Evolutionary conservation across 352 stramenopile genomes (phyloP).

Genomic region (Phytopythium aichiense): DNA sequence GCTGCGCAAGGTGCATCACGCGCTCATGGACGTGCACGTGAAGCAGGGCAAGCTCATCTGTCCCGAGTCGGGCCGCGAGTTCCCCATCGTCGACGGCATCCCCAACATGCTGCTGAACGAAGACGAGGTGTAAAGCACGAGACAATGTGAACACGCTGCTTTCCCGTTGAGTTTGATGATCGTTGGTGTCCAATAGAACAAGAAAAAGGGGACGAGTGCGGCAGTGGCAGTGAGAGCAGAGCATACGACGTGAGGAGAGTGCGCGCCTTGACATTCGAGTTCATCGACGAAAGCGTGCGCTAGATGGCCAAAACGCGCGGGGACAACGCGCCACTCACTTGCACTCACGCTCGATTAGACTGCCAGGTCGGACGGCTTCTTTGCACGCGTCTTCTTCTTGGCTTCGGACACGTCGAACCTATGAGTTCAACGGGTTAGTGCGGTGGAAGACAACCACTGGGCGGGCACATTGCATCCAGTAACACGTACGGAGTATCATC

Average conservation of each 20-base stretch:
- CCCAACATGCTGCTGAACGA: constrained; percentile 96
- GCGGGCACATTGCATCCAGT: background rate
- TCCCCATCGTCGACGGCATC: constrained; percentile 96
- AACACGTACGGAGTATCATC: constrained; percentile 7
- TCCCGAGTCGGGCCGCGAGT: constrained; percentile 94
- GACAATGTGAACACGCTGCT: background rate
- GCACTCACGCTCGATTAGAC: background rate
- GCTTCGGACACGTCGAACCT: constrained; percentile 2
- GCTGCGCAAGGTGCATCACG: constrained; percentile 86
- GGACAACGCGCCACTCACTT: background rate
- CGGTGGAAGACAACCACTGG: background rate
- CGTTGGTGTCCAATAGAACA: background rate
- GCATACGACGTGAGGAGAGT: background rate
- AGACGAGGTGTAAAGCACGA: constrained; percentile 73
- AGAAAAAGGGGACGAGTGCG: background rate
- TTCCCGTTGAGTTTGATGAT: background rate
- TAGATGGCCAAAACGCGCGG: background rate
- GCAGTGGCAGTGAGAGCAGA: background rate
- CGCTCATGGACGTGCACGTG: constrained; percentile 94
- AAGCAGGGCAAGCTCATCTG: constrained; percentile 95
- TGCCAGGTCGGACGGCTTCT: constrained; percentile 9
- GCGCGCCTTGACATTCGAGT: background rate
- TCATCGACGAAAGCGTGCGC: background rate
- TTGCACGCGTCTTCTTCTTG: background rate
- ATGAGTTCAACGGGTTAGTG: background rate